Base-by-base conservation (phyloP, 202 grass and related monocot species). In the Setaria viridis region DNA sequence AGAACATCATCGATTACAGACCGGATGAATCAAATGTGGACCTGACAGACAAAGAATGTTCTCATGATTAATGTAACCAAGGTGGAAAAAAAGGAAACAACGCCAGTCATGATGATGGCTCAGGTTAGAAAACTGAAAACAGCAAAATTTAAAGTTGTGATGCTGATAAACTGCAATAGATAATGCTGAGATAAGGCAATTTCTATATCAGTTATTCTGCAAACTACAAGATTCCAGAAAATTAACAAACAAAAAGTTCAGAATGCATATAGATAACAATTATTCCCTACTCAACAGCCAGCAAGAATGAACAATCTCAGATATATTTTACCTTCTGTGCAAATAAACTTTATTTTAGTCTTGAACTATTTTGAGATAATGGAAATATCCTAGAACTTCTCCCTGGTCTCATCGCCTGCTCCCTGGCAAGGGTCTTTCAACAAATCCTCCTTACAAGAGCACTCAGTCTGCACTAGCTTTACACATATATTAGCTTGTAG, bases 301-400 rank as follows among this genome's bases (percentile, higher is more conserved):
- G 30, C 21, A 84, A 55, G 20, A 77, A 82, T 72, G 46, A 35
- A 13, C 14, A 72, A 77, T 41, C n/a, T 19, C 48, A 58, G 42
- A 78, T 42, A 82, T 68, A 19, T 72, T 34, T 87, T 88, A 91
- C 65, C 82, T 82, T 66, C 9, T 81, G 33, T 53, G 49, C 72
- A 85, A 58, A 74, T 67, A 32, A 35, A 19, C n/a, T 72, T 79
- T 45, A 74, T 46, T 66, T 47, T 53, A 29, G 12, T 49, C 59
- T n/a, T 12, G 11, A 48, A 81, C 25, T 57, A 41, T 51, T 71
- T 48, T 81, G 15, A 78, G 78, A 66, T 7, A 33, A 57, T 49
- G 46, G 47, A 49, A 8, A 19, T 33, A 54, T 74, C 4, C 29
- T 25, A 75, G 11, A 56, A 55, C 1, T 70, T 69, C 64, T 82